These are phyloP conservation scores for Piper longum DNA, from an alignment of 164 flowering plant genomes.

Conservation along the genomic window DNA sequence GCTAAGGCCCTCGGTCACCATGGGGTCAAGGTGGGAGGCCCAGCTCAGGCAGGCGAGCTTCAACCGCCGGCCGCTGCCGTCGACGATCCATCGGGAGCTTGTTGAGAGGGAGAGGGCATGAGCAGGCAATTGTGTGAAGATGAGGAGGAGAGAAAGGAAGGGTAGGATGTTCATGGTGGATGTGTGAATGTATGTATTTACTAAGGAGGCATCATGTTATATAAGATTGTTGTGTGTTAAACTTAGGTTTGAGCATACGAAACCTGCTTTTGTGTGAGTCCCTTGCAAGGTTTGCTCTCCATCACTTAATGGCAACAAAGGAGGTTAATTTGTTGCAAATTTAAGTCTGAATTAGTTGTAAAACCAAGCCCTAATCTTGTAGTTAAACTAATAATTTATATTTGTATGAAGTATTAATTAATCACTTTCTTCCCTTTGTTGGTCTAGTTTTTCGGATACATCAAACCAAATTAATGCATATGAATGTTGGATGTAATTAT, in stretches of 20 bases:
- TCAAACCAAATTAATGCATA: no score
- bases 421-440: no score
- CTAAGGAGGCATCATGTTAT: neutral
- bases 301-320: neutral
- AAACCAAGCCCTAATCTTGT: no score
- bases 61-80: conserved; percentile 39
- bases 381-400: no score
- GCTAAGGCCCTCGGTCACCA: conserved; percentile 89
- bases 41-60: no score
- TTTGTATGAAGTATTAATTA: no score
- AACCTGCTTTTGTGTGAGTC: conserved; percentile 5
- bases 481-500: no score
- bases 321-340: neutral
- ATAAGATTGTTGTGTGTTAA: neutral
- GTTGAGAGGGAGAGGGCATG: conserved; percentile 44
- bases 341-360: no score
- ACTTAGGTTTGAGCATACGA: neutral
- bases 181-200: neutral
- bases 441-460: no score
- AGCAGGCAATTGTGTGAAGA: conserved; percentile 1
- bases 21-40: no score
- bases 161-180: neutral
- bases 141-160: conserved; percentile 1
- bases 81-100: conserved; percentile 68
- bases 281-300: conserved; percentile 1